Evolutionary conservation across 371 early-diverging fungal genomes (phyloP).

Genomic region (Parasitella parasitica): DNA sequence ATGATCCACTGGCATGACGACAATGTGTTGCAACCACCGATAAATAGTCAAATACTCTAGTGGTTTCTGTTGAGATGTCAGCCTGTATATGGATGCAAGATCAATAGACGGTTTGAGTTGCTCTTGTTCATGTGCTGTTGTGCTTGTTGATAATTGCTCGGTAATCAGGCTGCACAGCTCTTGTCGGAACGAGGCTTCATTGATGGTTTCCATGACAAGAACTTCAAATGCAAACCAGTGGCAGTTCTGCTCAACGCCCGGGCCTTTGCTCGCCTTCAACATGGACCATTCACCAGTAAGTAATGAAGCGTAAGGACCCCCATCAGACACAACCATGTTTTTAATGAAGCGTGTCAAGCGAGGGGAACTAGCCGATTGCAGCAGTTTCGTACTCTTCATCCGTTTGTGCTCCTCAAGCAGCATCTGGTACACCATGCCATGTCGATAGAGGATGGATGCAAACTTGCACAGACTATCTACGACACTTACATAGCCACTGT

Average conservation of each 20-base stretch:
- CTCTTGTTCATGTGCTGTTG: background rate
- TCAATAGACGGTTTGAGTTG: conserved; percentile 15
- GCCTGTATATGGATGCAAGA: conserved; percentile 33
- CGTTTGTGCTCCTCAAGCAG: conserved; percentile 29
- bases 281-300: conserved; percentile 59
- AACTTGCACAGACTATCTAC: conserved; percentile 37
- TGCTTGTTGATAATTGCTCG: conserved; percentile 14
- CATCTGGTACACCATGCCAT: conserved; percentile 28
- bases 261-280: conserved; percentile 43
- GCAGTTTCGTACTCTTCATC: conserved; percentile 19
- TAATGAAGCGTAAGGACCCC: conserved; percentile 48
- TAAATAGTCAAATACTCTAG: conserved; percentile 57
- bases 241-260: conserved; percentile 44
- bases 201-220: conserved; percentile 51
- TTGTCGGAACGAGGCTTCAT: conserved; percentile 46
- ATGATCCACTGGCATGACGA: conserved; percentile 51
- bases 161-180: conserved; percentile 32
- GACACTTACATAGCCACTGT: conserved; percentile 23
- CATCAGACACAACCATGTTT: conserved; percentile 29
- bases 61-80: conserved; percentile 42
- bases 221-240: conserved; percentile 65
- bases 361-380: conserved; percentile 13
- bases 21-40: conserved; percentile 58
- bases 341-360: conserved; percentile 29
- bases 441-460: conserved; percentile 25